phyloP scores from a whole-genome alignment of 257 asterid genomes.

The Solanum phureja region DNA sequence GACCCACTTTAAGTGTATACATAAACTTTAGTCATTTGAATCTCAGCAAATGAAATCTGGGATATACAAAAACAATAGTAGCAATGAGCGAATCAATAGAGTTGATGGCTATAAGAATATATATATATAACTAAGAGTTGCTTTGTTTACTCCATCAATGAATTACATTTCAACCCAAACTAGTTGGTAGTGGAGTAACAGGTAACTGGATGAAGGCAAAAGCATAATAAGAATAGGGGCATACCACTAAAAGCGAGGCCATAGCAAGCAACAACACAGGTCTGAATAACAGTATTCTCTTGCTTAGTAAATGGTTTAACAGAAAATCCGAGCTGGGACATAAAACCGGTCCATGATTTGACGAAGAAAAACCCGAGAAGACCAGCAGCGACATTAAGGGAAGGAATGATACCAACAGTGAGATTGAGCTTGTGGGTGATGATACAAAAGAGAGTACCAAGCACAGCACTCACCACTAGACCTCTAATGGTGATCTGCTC shows the following conservation, averaged over 20 bases:
- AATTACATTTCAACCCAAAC: not conserved
- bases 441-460: constrained; percentile 79
- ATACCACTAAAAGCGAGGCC: constrained; percentile 93
- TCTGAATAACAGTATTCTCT: constrained; percentile 91
- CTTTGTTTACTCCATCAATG: not conserved
- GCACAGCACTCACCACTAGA: constrained; percentile 63
- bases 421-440: constrained; percentile 92
- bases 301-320: constrained; percentile 68
- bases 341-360: constrained; percentile 63
- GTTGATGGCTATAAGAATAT: not conserved
- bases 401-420: constrained; percentile 88
- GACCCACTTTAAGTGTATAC: not conserved
- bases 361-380: constrained; percentile 85
- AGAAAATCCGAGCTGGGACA: constrained; percentile 48
- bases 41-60: not conserved
- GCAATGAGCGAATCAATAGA: not conserved
- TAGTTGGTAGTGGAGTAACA: not conserved
- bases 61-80: not conserved
- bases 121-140: not conserved
- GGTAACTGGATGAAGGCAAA: not conserved
- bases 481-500: constrained; percentile 93
- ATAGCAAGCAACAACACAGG: constrained; percentile 95
- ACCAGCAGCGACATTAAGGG: constrained; percentile 94
- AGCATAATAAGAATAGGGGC: not conserved
- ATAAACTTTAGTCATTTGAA: not conserved